These are phyloP conservation scores for Salicornia ramosissima DNA, from an alignment of 148 eudicot species.

Conservation along the genomic window DNA sequence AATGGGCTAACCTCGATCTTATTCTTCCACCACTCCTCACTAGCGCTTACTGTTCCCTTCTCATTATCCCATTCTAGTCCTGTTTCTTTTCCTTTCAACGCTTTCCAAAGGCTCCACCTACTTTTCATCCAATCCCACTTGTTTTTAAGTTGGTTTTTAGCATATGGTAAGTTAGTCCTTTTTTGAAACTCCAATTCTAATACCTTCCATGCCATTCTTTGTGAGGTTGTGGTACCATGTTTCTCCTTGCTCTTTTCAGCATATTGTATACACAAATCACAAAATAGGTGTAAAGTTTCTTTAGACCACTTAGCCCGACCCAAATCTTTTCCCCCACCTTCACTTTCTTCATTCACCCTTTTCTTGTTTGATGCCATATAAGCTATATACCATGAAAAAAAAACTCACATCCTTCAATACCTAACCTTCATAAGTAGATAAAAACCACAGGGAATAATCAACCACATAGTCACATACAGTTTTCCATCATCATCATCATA, in stretches of 20 bases:
- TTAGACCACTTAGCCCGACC: constrained; percentile 12
- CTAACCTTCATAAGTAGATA: not conserved
- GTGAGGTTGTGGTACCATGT: not conserved
- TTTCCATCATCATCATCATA: too few species aligned
- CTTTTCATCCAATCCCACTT: constrained; percentile 15
- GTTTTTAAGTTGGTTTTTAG: not conserved
- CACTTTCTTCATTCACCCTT: not conserved
- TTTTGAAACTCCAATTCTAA: not conserved
- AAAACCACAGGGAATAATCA: not conserved
- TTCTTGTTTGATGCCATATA: not conserved
- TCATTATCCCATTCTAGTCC: constrained; percentile 13
- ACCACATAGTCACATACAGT: not conserved
- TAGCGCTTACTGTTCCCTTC: constrained; percentile 11
- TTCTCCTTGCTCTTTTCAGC: constrained; percentile 7
- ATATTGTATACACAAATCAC: constrained; percentile 6
- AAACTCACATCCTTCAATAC: too few species aligned
- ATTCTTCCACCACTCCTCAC: constrained; percentile 6
- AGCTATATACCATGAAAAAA: too few species aligned
- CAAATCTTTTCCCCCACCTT: constrained; percentile 3
- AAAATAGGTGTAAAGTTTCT: constrained; percentile 4
- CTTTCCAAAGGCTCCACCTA: constrained; percentile 7
- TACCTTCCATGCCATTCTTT: constrained; percentile 8
- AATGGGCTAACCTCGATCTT: not conserved
- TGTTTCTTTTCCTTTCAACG: not conserved
- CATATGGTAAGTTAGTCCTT: not conserved